These are phyloP conservation scores for Neopestalotiopsis sp. DNA, from an alignment of 2,329 filamentous ascomycete species.

Conservation along the genomic window DNA sequence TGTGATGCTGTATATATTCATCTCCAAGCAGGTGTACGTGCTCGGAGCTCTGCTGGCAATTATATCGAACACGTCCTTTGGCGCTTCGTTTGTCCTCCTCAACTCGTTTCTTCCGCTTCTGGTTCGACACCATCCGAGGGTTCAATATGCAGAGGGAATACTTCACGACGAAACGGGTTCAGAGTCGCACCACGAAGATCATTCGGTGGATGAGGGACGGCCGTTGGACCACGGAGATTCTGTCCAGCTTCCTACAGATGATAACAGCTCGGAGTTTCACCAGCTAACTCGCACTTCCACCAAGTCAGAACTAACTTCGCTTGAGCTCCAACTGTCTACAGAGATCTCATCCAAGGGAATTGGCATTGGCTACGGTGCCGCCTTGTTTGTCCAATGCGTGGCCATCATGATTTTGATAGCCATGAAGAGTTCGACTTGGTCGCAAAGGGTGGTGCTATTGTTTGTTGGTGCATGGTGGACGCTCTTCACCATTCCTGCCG, in stretches of 20 bases:
- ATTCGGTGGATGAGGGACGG: constrained; percentile 32
- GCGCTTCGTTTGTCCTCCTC: constrained; percentile 90
- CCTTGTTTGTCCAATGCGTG: constrained; percentile 81
- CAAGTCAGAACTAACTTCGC: constrained; percentile 59
- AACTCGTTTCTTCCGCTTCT: constrained; percentile 95
- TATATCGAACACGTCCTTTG: constrained; percentile 91
- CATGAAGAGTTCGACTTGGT: constrained; percentile 80
- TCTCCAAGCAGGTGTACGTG: constrained; percentile 77
- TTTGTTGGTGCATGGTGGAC: constrained; percentile 93
- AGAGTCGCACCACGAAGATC: constrained; percentile 38
- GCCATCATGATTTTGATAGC: constrained; percentile 78
- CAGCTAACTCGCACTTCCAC: constrained; percentile 46
- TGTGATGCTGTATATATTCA: constrained; percentile 87
- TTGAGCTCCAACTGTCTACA: constrained; percentile 82
- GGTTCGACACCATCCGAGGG: constrained; percentile 79
- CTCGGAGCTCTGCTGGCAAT: constrained; percentile 85
- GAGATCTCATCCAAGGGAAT: constrained; percentile 92
- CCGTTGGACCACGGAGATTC: constrained; percentile 49
- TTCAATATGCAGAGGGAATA: constrained; percentile 34
- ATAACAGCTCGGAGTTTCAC: constrained; percentile 33
- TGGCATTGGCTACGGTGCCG: constrained; percentile 90
- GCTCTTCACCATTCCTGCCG: constrained; percentile 85
- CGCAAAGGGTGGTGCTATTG: constrained; percentile 85
- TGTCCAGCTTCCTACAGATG: constrained; percentile 49
- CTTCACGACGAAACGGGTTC: constrained; percentile 38